Evolutionary conservation across 768 basidiomycete genomes (phyloP), one percentile per base, ranked within the genome.

Genomic region (Xanthoconium stramineum): DNA sequence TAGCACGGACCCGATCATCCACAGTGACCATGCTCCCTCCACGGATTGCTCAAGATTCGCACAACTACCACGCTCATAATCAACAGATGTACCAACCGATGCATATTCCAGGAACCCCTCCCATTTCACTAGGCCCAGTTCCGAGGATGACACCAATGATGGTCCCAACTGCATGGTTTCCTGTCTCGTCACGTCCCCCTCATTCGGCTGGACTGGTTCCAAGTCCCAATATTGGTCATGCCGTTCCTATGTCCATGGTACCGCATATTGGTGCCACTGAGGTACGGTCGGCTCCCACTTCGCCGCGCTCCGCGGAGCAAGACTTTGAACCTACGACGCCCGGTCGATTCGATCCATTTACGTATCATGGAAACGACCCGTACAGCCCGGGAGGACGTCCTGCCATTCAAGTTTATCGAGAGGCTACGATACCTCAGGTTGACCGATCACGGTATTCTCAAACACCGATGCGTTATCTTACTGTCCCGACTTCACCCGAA

Each of bases 271-370:
- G 43, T 39, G 11, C 24, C 17, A 38, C 33, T n/a, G 61, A 57
- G 30, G 33, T 48, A 35, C 52, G 52, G 29, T 76, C 79, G 24
- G 63, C 75, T 38, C 69, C 81, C 33, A 71, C 72, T 8, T 76
- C 79, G 1, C 81, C 80, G 1, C 73, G 72, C 44, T 72, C 73
- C 12, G 66, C 64, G 1, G 75, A 80, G 42, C 69, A 70, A 29
- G 74, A 75, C 36, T 70, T 75, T 10, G 74, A 79, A 53, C 39
- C 45, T 35, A 46, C n/a, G 35, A 76, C 78, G 39, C 76, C 81
- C 15, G 76, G 76, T 28, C 76, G 77, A 54, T 74, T 80, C 50
- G 80, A 80, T 61, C 61, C n/a, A 32, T 70, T 78, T 36, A 70
- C 72, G 13, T 59, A 58, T 15, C 60, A 64, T 14, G 47, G 60